Evolutionary conservation across 306 rosid genomes (phyloP), one percentile per base, ranked within the genome.

Genomic region (Quercus robur): DNA sequence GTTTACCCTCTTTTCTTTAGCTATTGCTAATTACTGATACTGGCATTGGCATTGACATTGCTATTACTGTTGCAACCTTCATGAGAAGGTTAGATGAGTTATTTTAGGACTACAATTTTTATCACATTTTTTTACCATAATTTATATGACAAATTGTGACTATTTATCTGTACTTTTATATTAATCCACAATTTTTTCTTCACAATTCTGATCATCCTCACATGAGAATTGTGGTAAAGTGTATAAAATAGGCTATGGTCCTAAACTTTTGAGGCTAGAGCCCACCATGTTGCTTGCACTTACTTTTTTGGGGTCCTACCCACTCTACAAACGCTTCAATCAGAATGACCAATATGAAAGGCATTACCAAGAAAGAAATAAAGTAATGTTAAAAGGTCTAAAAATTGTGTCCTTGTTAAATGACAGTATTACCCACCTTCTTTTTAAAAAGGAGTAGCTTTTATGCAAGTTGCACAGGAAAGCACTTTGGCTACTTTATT

Each of bases 401-500:
- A 38, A 78, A 56, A 51, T 73, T 23, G 13, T 71, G 75, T 67
- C 56, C 6, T 69, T 72, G 28, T 23, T 74, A 61, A 62, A 70
- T 77, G 81, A 77, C 81, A 78, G 83, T 74, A 66, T 19, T 83
- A 82, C 75, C 84, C 86, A 84, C 82, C 70, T 75, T 71, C 76
- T 72, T 30, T 81, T 52, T 14, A 14, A 17, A 79, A 62, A 56
- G 67, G 55, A 49, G n/a, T 74, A 78, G 77, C 87, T 84, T 85
- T 81, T 71, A 19, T 79, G 89, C 85, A 84, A 84, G 77, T 90
- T 90, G 90, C 83, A 69, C 52, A 23, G 79, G 79, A 76, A 75
- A 80, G 81, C 90, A 83, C 88, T 82, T 59, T 21, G 21, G 56
- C 77, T n/a, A 54, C 89, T 83, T 85, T 78, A 79, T 87, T 89